Evolutionary conservation across 1,139 yeast genomes (phyloP).

Genomic region (Candida gigantensis): DNA sequence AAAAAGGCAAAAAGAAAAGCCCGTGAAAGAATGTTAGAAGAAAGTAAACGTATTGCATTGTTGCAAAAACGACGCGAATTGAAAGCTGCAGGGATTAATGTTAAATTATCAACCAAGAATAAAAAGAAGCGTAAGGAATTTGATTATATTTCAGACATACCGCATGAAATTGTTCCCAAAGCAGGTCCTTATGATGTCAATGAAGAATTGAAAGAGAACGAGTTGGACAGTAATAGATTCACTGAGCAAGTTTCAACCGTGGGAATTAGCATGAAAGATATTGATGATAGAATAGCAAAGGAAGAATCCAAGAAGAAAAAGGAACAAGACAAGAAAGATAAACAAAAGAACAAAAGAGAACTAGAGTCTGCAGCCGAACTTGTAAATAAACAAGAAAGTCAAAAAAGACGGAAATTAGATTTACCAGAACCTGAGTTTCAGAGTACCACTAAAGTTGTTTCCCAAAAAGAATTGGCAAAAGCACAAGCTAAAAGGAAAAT

Average conservation of each 20-base stretch:
- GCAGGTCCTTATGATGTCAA: constrained; percentile 69
- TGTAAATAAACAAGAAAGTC: constrained; percentile 16
- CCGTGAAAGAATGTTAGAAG: constrained; percentile 76
- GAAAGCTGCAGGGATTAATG: constrained; percentile 79
- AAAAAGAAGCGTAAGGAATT: constrained; percentile 57
- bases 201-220: constrained; percentile 53
- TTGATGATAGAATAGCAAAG: constrained; percentile 35
- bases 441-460: constrained; percentile 9
- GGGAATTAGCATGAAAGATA: constrained; percentile 50
- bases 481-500: constrained; percentile 18
- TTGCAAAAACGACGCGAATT: constrained; percentile 82
- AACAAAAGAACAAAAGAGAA: constrained; percentile 15
- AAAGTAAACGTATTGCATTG: constrained; percentile 71
- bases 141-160: constrained; percentile 83
- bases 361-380: constrained; percentile 39
- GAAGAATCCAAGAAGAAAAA: constrained; percentile 25
- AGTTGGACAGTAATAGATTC: constrained; percentile 40
- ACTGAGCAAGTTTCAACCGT: constrained; percentile 44
- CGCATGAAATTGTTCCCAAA: constrained; percentile 74
- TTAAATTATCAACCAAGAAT: constrained; percentile 51
- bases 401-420: constrained; percentile 15
- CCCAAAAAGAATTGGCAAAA: constrained; percentile 14
- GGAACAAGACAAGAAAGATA: constrained; percentile 20
- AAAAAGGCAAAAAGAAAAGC: constrained; percentile 91
- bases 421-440: constrained; percentile 8